These are phyloP conservation scores for Boletus rubroflammeus DNA, from an alignment of 768 basidiomycete species.

Conservation along the genomic window DNA sequence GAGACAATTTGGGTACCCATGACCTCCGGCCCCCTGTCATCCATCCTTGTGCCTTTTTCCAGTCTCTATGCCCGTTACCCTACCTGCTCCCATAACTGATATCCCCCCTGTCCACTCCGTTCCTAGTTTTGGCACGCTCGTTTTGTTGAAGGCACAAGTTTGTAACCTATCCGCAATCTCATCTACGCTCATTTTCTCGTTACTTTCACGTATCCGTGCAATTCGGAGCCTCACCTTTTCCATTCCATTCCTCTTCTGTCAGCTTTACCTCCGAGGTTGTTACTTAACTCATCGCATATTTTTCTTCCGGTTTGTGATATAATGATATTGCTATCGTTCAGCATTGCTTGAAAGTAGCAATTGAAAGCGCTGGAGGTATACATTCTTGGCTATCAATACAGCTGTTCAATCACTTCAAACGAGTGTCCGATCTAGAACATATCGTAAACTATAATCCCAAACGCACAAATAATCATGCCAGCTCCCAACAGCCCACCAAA, in stretches of 20 bases:
- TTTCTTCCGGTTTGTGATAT: conserved; percentile 38
- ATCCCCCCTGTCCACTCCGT: conserved; percentile 19
- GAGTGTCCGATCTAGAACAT: conserved; percentile 41
- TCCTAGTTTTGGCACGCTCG: conserved; percentile 22
- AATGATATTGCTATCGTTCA: conserved; percentile 34
- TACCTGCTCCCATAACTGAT: conserved; percentile 31
- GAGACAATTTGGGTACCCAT: conserved; percentile 27
- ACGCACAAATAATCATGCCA: conserved; percentile 76
- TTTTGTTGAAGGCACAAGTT: conserved; percentile 29
- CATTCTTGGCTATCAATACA: background rate
- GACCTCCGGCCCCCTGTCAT: conserved; percentile 19
- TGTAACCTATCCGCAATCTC: conserved; percentile 32
- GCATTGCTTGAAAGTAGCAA: background rate
- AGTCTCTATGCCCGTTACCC: conserved; percentile 25
- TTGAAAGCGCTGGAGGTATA: background rate
- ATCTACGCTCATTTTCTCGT: conserved; percentile 31
- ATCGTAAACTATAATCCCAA: conserved; percentile 74
- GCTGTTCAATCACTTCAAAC: background rate
- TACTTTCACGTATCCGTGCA: conserved; percentile 17
- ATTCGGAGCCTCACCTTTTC: conserved; percentile 10
- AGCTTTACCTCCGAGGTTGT: conserved; percentile 22
- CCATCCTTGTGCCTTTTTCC: conserved; percentile 19
- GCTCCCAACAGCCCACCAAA: conserved; percentile 74
- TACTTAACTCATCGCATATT: conserved; percentile 37
- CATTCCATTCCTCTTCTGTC: conserved; percentile 14